A percentile compares a stretch with the other conserved stretches of the same genome.
Conservation (phyloP, 768 basidiomycete genomes). For the Phallus indusiatus region DNA sequence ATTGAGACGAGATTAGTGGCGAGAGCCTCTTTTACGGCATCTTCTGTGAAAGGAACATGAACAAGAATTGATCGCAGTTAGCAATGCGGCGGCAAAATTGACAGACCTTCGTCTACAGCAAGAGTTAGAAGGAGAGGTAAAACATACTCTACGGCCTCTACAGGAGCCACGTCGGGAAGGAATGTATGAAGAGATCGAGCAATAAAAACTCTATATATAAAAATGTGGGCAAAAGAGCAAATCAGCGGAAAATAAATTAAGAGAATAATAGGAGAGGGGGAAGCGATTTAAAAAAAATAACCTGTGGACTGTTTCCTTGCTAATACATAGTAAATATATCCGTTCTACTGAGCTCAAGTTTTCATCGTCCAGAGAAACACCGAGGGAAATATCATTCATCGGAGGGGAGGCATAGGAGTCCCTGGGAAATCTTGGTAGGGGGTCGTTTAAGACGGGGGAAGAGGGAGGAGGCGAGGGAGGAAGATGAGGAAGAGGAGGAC, state of each 20-base stretch:
- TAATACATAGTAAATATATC: conserved; percentile 83
- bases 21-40: conserved; percentile 80
- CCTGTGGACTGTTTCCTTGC: conserved; percentile 56
- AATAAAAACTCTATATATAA: conserved; percentile 57
- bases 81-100: conserved; percentile 1
- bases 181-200: conserved; percentile 73
- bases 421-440: background rate
- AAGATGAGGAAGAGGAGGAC: background rate
- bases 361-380: conserved; percentile 61
- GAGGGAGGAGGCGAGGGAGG: background rate
- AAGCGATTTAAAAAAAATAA: conserved; percentile 17
- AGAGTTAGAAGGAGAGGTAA: conserved; percentile 80
- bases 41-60: conserved; percentile 39
- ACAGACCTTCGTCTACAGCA: conserved; percentile 76
- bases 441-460: background rate
- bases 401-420: background rate
- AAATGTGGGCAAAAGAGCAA: background rate
- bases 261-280: conserved; percentile 15
- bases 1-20: conserved; percentile 69
- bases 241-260: background rate
- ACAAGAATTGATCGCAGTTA: background rate
- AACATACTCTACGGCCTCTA: conserved; percentile 89
- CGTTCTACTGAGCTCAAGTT: conserved; percentile 78
- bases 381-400: conserved; percentile 11
- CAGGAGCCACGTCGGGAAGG: conserved; percentile 64